Evolutionary conservation across 257 asterid genomes (phyloP).

Genomic region (Ophiorrhiza pumila): DNA sequence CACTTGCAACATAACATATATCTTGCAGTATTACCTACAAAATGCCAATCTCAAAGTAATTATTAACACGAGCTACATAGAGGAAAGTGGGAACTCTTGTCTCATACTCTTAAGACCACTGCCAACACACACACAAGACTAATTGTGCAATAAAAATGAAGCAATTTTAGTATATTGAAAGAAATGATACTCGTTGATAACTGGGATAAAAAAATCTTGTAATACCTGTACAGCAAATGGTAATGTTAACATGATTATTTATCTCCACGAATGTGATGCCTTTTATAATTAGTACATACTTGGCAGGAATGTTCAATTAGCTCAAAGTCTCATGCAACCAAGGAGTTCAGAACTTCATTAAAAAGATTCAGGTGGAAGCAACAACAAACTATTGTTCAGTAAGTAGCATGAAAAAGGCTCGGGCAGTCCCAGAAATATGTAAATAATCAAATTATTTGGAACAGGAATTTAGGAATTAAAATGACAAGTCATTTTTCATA

Average conservation of each 20-base stretch:
- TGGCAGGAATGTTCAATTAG: not conserved
- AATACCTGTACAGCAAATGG: slow-evolving; percentile 56
- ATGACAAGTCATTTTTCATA: not conserved
- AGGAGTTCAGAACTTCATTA: not conserved
- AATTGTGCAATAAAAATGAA: no score
- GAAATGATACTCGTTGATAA: no score
- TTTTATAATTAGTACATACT: not conserved
- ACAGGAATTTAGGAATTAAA: not conserved
- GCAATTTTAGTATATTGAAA: no score
- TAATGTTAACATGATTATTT: not conserved
- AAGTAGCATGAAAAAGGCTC: not conserved
- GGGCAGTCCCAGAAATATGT: not conserved
- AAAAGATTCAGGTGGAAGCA: not conserved
- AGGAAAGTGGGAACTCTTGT: no score
- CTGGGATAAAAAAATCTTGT: no score
- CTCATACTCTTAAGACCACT: no score
- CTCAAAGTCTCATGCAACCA: not conserved
- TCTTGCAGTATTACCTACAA: not conserved
- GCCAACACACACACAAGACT: no score
- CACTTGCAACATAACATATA: not conserved
- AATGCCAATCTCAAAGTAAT: not conserved
- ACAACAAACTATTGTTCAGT: not conserved
- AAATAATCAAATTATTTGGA: not conserved
- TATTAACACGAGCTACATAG: not conserved
- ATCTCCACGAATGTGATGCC: not conserved